Evolutionary conservation across 2,329 filamentous ascomycete genomes (phyloP), one percentile per base, ranked within the genome.

Genomic region (Cyphellophora europaea): DNA sequence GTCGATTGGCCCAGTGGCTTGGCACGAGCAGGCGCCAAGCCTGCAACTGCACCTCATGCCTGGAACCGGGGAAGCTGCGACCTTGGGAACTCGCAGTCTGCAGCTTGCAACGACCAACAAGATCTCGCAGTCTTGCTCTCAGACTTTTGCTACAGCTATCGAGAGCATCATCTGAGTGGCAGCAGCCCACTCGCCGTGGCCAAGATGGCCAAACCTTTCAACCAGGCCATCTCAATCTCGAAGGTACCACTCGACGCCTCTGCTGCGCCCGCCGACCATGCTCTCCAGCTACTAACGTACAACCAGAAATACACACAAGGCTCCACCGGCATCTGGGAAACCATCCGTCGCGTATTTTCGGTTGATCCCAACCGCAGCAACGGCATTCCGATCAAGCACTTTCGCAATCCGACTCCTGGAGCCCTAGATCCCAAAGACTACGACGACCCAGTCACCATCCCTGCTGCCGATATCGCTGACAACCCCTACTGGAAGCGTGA

Each of bases 401-500:
- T 75, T 74, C 88, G 91, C 51, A 81, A 84, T 63, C 91, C 91
- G 41, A 65, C 88, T 32, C 91, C 82, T 6, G 86, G 82, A 47
- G 70, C 67, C 48, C 67, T 76, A 52, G 78, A 85, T 52, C 83
- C 85, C 21, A 64, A 72, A 38, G 61, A 61, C 40, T 91, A 89
- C 66, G 76, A 83, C 58, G 86, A 93, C 57, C 83, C 84, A 14
- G 82, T 89, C 40, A 93, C 85, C 11, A 40, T 81, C 0, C 86
- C 86, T n/a, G 83, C 86, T 2, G 84, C 73, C 48, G 86, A 93
- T 58, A 79, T 93, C 51, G 86, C 86, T 52, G 84, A 89, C 60
- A 93, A 93, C 65, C 77, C 86, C 23, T 93, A 95, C 69, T 98
- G 87, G 86, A 93, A 93, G 72, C 87, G 91, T 53, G 91, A 98